A percentile compares a stretch with the other conserved stretches of the same genome.
Conservation (phyloP, 495 filamentous ascomycete genomes). For the Rhizodiscina lignyota region DNA sequence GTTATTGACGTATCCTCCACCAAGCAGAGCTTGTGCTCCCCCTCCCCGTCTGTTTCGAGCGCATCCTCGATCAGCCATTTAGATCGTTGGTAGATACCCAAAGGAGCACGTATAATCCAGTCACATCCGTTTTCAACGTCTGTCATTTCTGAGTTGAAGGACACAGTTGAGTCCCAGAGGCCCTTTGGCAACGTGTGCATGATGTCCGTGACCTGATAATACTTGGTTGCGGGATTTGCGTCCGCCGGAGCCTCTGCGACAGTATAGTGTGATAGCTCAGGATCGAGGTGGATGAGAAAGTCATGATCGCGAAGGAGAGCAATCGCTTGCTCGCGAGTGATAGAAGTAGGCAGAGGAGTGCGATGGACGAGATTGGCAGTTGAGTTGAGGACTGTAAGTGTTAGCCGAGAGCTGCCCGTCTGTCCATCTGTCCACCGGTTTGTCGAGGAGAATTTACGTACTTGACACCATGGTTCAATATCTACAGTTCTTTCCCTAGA, state of each 20-base stretch:
- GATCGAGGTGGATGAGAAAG: slow-evolving; percentile 11
- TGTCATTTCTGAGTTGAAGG: slow-evolving; percentile 9
- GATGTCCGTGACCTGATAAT: slow-evolving; percentile 13
- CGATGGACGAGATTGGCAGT: slow-evolving; percentile 10
- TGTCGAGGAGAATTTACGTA: too few relatives aligned
- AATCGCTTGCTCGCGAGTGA: slow-evolving; percentile 4
- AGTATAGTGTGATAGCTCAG: slow-evolving; percentile 10
- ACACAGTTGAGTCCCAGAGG: slow-evolving; percentile 10
- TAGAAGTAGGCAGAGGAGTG: slow-evolving; percentile 9
- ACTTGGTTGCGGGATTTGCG: slow-evolving; percentile 6
- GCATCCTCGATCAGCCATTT: too few relatives aligned
- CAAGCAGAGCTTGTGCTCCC: too few relatives aligned
- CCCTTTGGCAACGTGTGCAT: slow-evolving; percentile 14
- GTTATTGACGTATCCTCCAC: too few relatives aligned
- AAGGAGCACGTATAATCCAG: too few relatives aligned
- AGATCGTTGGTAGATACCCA: too few relatives aligned
- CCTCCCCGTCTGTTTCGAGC: too few relatives aligned
- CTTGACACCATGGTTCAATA: too few relatives aligned
- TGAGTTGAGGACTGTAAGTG: slow-evolving; percentile 10
- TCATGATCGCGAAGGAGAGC: slow-evolving; percentile 9
- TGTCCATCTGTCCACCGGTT: too few relatives aligned
- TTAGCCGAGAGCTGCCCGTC: too few relatives aligned
- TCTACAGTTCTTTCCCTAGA: too few relatives aligned
- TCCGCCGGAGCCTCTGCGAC: neutral
- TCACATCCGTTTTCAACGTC: slow-evolving; percentile 8